phyloP scores from a whole-genome alignment of 306 rosid genomes.

The Castanopsis chinensis region DNA sequence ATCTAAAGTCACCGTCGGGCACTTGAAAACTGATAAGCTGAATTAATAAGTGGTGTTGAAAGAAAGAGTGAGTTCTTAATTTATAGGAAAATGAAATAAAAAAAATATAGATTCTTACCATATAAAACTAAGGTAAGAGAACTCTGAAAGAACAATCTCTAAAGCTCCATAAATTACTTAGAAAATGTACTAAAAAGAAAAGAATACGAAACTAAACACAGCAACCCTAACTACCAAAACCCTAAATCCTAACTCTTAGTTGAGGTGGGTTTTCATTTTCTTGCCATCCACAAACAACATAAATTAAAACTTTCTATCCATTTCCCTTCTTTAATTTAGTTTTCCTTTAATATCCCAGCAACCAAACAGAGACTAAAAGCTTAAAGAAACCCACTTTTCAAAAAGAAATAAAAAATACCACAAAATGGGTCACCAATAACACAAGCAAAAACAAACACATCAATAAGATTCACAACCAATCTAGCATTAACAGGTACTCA shows the following conservation, averaged over 20 bases:
- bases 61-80: too few relatives aligned
- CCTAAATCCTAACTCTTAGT: neutral
- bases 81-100: too few relatives aligned
- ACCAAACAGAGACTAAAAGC: conserved; percentile 2
- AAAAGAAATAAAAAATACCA: neutral
- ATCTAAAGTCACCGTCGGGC: too few relatives aligned
- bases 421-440: conserved; percentile 6
- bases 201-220: neutral
- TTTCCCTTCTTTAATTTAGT: neutral
- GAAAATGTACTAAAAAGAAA: neutral
- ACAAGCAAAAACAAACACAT: neutral
- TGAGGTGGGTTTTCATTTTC: neutral
- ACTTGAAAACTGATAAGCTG: too few relatives aligned
- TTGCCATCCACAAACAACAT: neutral
- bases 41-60: too few relatives aligned
- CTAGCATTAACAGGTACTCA: neutral
- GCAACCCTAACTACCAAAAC: neutral
- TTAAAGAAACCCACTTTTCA: conserved; percentile 13
- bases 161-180: neutral
- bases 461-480: neutral
- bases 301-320: neutral
- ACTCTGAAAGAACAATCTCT: neutral
- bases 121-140: neutral
- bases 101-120: too few relatives aligned
- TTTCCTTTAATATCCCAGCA: neutral